Conservation (phyloP, 2,329 filamentous ascomycete genomes). For the Aureobasidium zeae region DNA sequence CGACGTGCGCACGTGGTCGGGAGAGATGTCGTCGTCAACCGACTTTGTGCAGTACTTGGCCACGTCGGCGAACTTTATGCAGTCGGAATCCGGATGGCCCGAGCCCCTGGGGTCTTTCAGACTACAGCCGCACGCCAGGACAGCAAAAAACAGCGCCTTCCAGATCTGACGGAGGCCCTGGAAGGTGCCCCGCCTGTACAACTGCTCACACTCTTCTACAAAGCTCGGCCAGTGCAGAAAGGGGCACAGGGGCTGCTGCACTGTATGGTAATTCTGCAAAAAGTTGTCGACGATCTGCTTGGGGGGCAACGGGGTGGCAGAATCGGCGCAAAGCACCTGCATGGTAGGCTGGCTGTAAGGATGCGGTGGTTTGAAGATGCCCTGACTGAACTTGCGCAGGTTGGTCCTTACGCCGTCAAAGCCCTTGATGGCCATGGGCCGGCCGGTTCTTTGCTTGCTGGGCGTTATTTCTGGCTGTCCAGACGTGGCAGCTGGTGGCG, state of each 20-base stretch:
- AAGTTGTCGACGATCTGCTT: conserved; percentile 62
- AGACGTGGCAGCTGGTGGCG: background rate
- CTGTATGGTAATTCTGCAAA: conserved; percentile 64
- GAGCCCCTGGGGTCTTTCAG: conserved; percentile 53
- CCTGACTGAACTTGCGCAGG: conserved; percentile 62
- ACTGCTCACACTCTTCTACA: conserved; percentile 60
- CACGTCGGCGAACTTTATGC: conserved; percentile 60
- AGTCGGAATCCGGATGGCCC: conserved; percentile 44
- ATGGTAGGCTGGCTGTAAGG: conserved; percentile 51
- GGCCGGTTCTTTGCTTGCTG: conserved; percentile 49
- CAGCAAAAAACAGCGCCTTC: conserved; percentile 70
- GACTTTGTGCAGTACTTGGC: conserved; percentile 64
- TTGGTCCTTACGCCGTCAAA: conserved; percentile 63
- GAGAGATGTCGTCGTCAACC: conserved; percentile 67
- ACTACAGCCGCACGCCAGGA: conserved; percentile 73
- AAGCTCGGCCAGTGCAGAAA: conserved; percentile 85
- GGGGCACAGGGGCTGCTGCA: conserved; percentile 71
- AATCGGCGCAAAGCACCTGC: conserved; percentile 37
- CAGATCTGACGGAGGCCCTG: conserved; percentile 57
- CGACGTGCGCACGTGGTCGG: conserved; percentile 65
- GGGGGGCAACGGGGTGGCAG: conserved; percentile 49
- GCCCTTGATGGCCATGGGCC: conserved; percentile 55
- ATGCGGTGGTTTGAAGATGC: conserved; percentile 69
- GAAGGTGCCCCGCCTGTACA: conserved; percentile 59
- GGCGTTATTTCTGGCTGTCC: conserved; percentile 10